phyloP scores from a whole-genome alignment of 305 asterid species.

The Fraxinus floribunda region DNA sequence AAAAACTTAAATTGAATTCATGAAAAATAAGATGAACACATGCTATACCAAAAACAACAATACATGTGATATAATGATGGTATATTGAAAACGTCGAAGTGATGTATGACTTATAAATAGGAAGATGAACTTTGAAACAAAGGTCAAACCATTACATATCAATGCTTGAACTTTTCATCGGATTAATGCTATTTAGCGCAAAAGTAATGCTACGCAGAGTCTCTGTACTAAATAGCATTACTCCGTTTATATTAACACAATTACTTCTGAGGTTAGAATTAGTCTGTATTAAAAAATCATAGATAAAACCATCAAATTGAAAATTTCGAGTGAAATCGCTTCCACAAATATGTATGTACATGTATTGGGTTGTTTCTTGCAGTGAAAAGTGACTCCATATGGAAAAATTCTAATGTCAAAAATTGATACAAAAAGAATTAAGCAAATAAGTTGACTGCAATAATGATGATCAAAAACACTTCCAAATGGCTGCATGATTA shows the following conservation, averaged over 20 bases:
- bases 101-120: no score
- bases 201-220: background rate
- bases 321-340: background rate
- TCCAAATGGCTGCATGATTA: slow-evolving; percentile 22
- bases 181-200: background rate
- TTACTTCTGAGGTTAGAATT: background rate
- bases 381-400: background rate
- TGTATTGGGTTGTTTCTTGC: background rate
- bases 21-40: background rate
- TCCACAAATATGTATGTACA: background rate
- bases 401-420: background rate
- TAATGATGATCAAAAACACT: background rate
- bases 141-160: background rate
- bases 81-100: background rate
- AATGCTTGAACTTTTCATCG: background rate
- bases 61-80: background rate
- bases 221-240: background rate
- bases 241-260: background rate
- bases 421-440: slow-evolving; percentile 4
- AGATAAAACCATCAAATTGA: background rate
- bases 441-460: slow-evolving; percentile 13
- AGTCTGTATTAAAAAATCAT: background rate
- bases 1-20: background rate
- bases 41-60: background rate
- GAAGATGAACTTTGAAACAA: background rate